Percentiles rank a stretch among this genome's conserved stretches.
phyloP scores from a whole-genome alignment of 176 grass and related monocot species.

The Carex myosuroides region DNA sequence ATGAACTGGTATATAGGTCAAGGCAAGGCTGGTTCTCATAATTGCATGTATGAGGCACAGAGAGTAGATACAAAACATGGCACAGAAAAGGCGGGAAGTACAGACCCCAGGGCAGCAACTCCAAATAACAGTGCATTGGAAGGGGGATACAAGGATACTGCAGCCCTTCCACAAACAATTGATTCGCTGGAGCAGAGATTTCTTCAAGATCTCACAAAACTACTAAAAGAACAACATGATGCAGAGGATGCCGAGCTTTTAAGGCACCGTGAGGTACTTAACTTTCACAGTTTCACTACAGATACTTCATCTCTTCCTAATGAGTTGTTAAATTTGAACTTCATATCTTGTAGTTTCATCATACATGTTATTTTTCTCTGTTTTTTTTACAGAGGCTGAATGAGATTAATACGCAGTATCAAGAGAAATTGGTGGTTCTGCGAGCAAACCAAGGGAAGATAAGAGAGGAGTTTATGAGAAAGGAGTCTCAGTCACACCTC shows the following conservation, averaged over 20 bases:
- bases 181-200: conserved; percentile 85
- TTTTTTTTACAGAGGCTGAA: conserved; percentile 59
- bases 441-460: conserved; percentile 48
- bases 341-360: neutral
- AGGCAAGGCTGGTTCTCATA: conserved; percentile 58
- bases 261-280: conserved; percentile 76
- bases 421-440: conserved; percentile 64
- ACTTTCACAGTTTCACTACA: neutral
- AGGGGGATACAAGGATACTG: conserved; percentile 36
- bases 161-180: conserved; percentile 52
- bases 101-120: conserved; percentile 40
- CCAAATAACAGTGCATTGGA: conserved; percentile 25
- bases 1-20: conserved; percentile 55
- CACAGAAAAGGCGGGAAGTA: conserved; percentile 45
- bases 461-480: conserved; percentile 72
- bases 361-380: conserved; percentile 15
- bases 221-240: conserved; percentile 79
- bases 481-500: conserved; percentile 61
- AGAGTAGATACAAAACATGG: conserved; percentile 57
- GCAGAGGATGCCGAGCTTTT: conserved; percentile 76
- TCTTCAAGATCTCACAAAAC: conserved; percentile 53
- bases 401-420: conserved; percentile 70
- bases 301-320: neutral
- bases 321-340: neutral
- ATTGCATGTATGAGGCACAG: conserved; percentile 66